Base-by-base conservation (phyloP, 495 filamentous ascomycete species). In the Chaetomium tenue region DNA sequence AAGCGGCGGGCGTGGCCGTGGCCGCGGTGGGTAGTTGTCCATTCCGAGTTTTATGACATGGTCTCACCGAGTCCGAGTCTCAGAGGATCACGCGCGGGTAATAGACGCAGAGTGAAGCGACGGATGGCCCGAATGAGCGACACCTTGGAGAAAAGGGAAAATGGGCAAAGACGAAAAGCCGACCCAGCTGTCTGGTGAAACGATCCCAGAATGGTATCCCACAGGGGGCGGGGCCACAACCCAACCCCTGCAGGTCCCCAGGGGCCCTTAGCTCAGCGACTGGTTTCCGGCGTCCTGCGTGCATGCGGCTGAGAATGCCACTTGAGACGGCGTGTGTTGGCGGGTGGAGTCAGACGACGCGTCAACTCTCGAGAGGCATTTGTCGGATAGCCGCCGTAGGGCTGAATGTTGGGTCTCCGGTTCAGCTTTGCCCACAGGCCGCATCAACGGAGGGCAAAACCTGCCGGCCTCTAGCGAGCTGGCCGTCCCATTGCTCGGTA, bases 31-130 rank as follows among this genome's bases (percentile, higher is more conserved):
- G 42, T 67, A 60, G n/a, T 16, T 48, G 40, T 72, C 66, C 73
- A 75, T 75, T 15, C 61, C 46, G 39, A 23, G 18, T 18, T 28
- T 26, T 68, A 67, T 63, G 52, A 47, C 68, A 74, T 70, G 53
- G 58, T 62, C 28, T 46, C 44, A 22, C 7, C 3, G 47, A 52
- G 8, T n/a, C 1, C 23, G 9, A 16, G 18, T n/a, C 3, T 26
- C 23, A 9, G 58, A 15, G 9, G 37, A 48, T 59, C 23, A 47
- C 15, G 16, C 23, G 28, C 51, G 51, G 28, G 28, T n/a, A n/a
- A 9, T 30, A 46, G 44, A 60, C 44, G 18, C 57, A 48, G 44
- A 12, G 42, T 40, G 18, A 18, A 40, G 58, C 42, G 25, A 47
- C 20, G 8, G 3, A 37, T 37, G 33, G 23, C 40, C 42, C 15